These are phyloP conservation scores for Verbena officinalis DNA, from an alignment of 257 asterid genomes.

Conservation along the genomic window DNA sequence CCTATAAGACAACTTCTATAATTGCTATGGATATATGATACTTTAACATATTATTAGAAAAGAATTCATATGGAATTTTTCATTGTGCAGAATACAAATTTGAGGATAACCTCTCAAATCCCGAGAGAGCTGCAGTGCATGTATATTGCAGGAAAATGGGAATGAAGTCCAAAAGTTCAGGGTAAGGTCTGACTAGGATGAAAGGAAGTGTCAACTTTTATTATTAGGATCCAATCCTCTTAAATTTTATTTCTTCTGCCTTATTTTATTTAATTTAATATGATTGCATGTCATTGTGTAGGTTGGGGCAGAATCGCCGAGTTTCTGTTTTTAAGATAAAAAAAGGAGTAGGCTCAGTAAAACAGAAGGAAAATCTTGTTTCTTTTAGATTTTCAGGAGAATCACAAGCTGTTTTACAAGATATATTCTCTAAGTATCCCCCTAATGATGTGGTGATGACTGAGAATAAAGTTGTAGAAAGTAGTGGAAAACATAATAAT, in stretches of 20 bases:
- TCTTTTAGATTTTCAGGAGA: conserved; percentile 66
- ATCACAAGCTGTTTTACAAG: conserved; percentile 61
- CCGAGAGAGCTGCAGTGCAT: conserved; percentile 76
- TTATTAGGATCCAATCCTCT: conserved; percentile 1
- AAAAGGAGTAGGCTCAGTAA: conserved; percentile 26
- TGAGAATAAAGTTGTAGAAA: conserved; percentile 42
- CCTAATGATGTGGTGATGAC: conserved; percentile 62
- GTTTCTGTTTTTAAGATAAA: conserved; percentile 59
- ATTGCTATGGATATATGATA: background rate
- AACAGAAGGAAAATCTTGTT: conserved; percentile 44
- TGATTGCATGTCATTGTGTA: conserved; percentile 35
- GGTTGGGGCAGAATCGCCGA: conserved; percentile 62
- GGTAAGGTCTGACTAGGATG: conserved; percentile 50
- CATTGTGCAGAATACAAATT: conserved; percentile 63
- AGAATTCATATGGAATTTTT: conserved; percentile 23
- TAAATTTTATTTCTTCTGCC: conserved; percentile 3
- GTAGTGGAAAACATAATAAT: conserved; percentile 34
- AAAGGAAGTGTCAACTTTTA: background rate
- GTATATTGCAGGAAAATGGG: conserved; percentile 61
- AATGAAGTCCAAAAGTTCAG: conserved; percentile 68
- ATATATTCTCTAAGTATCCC: conserved; percentile 71
- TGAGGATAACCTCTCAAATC: conserved; percentile 46
- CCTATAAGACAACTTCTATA: too few species aligned
- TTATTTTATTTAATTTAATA: background rate
- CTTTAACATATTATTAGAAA: conserved; percentile 8